Evolutionary conservation across 768 basidiomycete genomes (phyloP).

Genomic region (Naganishia kalamii): DNA sequence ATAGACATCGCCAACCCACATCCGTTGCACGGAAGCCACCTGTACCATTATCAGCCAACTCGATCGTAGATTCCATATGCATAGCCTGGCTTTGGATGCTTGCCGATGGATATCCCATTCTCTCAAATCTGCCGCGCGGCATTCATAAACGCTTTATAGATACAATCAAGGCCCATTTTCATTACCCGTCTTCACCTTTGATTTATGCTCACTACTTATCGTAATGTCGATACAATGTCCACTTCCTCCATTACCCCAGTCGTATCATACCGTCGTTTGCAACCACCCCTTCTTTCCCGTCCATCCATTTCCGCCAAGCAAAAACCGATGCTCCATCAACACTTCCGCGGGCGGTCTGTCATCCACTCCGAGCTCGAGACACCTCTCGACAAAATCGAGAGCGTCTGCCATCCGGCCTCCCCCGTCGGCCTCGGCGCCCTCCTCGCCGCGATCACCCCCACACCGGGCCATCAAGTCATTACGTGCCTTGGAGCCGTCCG

Average conservation of each 20-base stretch:
- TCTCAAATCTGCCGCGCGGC: too few relatives aligned
- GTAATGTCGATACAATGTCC: slow-evolving; percentile 1
- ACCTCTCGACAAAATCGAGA: slow-evolving; percentile 71
- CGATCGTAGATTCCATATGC: too few relatives aligned
- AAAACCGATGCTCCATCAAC: slow-evolving; percentile 71
- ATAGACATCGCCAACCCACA: too few relatives aligned
- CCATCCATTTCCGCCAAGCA: slow-evolving; percentile 75
- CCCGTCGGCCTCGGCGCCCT: slow-evolving; percentile 72
- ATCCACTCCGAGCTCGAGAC: slow-evolving; percentile 69
- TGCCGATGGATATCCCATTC: too few relatives aligned
- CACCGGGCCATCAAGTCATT: slow-evolving; percentile 53
- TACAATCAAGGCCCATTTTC: background rate
- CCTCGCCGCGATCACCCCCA: slow-evolving; percentile 60
- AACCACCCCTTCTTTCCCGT: slow-evolving; percentile 41
- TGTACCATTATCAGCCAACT: too few relatives aligned
- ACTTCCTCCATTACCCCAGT: background rate
- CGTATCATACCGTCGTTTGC: background rate
- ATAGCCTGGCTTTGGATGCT: too few relatives aligned
- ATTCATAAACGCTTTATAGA: background rate
- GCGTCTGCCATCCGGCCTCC: slow-evolving; percentile 80
- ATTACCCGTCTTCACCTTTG: background rate
- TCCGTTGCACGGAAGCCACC: too few relatives aligned
- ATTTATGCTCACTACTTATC: background rate
- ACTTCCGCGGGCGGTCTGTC: slow-evolving; percentile 80
- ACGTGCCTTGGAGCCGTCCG: slow-evolving; percentile 40